These are phyloP conservation scores for Acacia concinna DNA, from an alignment of 331 rosid species.

Conservation along the genomic window DNA sequence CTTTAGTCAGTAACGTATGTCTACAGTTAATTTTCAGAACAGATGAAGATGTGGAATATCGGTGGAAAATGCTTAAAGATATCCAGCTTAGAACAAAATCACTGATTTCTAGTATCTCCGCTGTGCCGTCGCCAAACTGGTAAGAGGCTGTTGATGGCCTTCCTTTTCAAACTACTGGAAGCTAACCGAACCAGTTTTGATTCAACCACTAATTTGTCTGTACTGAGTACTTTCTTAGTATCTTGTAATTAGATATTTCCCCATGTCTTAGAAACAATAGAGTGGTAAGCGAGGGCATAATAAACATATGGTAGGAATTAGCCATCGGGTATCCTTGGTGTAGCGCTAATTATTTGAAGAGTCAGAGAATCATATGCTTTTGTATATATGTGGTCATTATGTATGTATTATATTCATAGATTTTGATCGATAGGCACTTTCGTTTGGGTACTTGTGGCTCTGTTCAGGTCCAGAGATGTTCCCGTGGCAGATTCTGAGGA, in stretches of 20 bases:
- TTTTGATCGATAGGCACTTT: slow-evolving; percentile 23
- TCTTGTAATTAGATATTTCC: not conserved
- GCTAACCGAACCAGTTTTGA: not conserved
- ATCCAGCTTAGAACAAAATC: slow-evolving; percentile 34
- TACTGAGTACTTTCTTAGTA: not conserved
- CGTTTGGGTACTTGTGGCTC: slow-evolving; percentile 26
- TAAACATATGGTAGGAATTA: not conserved
- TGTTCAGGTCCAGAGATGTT: slow-evolving; percentile 13
- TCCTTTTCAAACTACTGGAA: not conserved
- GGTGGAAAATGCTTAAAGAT: slow-evolving; percentile 39
- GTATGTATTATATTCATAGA: not conserved
- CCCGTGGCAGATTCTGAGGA: slow-evolving; percentile 11
- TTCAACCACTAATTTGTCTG: not conserved
- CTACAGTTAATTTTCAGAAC: slow-evolving; percentile 33
- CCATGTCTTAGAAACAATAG: not conserved
- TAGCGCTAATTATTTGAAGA: not conserved
- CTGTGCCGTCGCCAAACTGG: slow-evolving; percentile 24
- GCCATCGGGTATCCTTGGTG: too few relatives aligned
- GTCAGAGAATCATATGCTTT: not conserved
- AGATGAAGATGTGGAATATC: slow-evolving; percentile 37
- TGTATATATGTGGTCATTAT: not conserved
- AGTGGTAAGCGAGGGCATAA: not conserved
- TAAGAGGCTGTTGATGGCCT: not conserved
- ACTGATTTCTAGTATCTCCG: slow-evolving; percentile 24
- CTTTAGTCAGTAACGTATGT: not conserved